A percentile compares a stretch with the other conserved stretches of the same genome.
Evolutionary conservation across 176 grass and related monocot species (phyloP).

Genomic region (Coix lacrymajobi): DNA sequence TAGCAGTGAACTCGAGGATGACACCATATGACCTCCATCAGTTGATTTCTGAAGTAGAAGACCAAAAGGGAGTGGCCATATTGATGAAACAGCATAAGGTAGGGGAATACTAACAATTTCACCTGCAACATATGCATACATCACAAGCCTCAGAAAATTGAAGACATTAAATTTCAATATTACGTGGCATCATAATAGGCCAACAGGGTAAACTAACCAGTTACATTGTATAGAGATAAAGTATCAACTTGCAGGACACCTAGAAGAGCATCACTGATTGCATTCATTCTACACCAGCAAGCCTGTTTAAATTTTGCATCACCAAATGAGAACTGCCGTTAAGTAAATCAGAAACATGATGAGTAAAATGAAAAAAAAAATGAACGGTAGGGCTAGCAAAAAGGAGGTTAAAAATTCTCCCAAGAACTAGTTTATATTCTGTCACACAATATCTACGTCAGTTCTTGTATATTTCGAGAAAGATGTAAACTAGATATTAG

Average conservation of each 20-base stretch:
- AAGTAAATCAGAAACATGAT: conserved; percentile 22
- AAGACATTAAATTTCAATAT: background rate
- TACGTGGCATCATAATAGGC: conserved; percentile 5
- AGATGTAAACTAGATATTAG: background rate
- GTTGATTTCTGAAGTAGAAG: conserved; percentile 78
- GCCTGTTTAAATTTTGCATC: conserved; percentile 47
- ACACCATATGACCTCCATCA: conserved; percentile 64
- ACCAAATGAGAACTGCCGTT: conserved; percentile 12
- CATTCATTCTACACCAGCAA: conserved; percentile 85
- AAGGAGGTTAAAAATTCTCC: background rate
- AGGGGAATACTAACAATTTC: conserved; percentile 71
- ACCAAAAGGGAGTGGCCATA: conserved; percentile 80
- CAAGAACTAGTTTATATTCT: background rate
- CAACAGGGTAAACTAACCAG: conserved; percentile 38
- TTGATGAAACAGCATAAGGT: conserved; percentile 76
- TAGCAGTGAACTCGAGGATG: conserved; percentile 57
- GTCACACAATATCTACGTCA: background rate
- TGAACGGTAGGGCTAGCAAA: background rate
- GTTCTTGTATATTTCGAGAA: background rate
- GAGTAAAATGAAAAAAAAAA: background rate
- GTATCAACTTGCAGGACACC: conserved; percentile 84
- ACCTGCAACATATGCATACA: conserved; percentile 46
- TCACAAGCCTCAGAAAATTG: conserved; percentile 4
- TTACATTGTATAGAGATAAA: conserved; percentile 77
- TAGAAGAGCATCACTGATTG: conserved; percentile 72